These are phyloP conservation scores for Penicillium ucsense DNA, from an alignment of 495 filamentous ascomycete genomes.

Conservation along the genomic window DNA sequence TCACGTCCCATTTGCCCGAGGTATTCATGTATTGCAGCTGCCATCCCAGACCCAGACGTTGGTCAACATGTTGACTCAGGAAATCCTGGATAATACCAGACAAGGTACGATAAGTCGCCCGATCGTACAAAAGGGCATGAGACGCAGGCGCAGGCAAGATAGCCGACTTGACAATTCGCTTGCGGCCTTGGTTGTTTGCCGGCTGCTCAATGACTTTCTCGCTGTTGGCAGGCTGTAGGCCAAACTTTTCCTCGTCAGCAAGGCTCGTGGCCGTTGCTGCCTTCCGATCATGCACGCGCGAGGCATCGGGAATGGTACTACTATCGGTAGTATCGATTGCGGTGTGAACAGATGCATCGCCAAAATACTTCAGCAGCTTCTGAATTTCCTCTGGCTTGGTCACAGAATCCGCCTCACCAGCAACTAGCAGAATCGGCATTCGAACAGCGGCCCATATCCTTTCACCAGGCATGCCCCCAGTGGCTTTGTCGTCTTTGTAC, in stretches of 20 bases:
- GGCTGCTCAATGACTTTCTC: slow-evolving; percentile 13
- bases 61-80: slow-evolving; percentile 60
- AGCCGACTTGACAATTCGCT: slow-evolving; percentile 52
- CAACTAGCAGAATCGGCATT: slow-evolving; percentile 67
- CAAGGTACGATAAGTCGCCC: slow-evolving; percentile 62
- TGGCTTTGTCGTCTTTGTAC: slow-evolving; percentile 35
- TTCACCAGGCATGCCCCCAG: slow-evolving; percentile 58
- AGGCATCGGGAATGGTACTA: slow-evolving; percentile 36
- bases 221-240: slow-evolving; percentile 9
- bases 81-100: slow-evolving; percentile 78
- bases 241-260: slow-evolving; percentile 19
- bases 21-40: slow-evolving; percentile 78
- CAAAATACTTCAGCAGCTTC: slow-evolving; percentile 55
- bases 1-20: slow-evolving; percentile 95
- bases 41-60: slow-evolving; percentile 75
- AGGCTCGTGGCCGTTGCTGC: slow-evolving; percentile 5
- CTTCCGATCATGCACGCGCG: slow-evolving; percentile 21
- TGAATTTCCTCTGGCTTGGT: slow-evolving; percentile 61
- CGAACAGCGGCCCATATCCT: slow-evolving; percentile 65
- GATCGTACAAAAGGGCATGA: slow-evolving; percentile 77
- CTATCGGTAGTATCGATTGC: slow-evolving; percentile 35
- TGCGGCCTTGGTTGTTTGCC: slow-evolving; percentile 7
- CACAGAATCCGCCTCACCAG: slow-evolving; percentile 65
- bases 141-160: slow-evolving; percentile 71
- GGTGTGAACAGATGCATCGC: slow-evolving; percentile 15